These are phyloP conservation scores for Phytopythium litorale DNA, from an alignment of 352 stramenopile genomes.

Conservation along the genomic window DNA sequence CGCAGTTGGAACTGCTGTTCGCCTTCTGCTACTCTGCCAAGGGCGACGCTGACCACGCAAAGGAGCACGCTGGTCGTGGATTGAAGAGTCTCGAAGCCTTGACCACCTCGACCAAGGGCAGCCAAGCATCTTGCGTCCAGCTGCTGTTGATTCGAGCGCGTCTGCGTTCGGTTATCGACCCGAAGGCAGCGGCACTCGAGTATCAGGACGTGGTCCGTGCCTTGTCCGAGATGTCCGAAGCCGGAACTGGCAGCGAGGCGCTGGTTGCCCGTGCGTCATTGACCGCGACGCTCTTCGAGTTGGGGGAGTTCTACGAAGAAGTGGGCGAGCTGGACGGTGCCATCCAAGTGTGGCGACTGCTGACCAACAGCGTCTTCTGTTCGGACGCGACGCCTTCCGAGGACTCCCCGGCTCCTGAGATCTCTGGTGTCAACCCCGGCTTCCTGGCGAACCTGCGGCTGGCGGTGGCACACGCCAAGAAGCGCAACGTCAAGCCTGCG, in stretches of 20 bases:
- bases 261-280: constrained; percentile 11
- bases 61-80: constrained; percentile 13
- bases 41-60: constrained; percentile 17
- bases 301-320: constrained; percentile 56
- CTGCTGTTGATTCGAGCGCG: constrained; percentile 42
- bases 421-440: neutral
- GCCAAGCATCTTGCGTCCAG: constrained; percentile 6
- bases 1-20: constrained; percentile 34
- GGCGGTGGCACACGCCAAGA: constrained; percentile 55
- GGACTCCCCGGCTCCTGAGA: neutral
- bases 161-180: constrained; percentile 26
- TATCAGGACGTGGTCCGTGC: constrained; percentile 25
- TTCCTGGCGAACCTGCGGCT: constrained; percentile 66
- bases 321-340: constrained; percentile 36
- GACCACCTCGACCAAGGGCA: constrained; percentile 6
- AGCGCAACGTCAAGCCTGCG: constrained; percentile 56
- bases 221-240: neutral
- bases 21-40: constrained; percentile 38
- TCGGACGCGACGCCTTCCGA: neutral
- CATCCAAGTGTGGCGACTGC: constrained; percentile 63
- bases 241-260: neutral
- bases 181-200: constrained; percentile 18
- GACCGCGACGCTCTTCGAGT: constrained; percentile 40
- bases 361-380: constrained; percentile 13
- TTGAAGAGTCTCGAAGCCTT: constrained; percentile 21